These are phyloP conservation scores for Vachellia collinsii DNA, from an alignment of 306 rosid species.

Conservation along the genomic window DNA sequence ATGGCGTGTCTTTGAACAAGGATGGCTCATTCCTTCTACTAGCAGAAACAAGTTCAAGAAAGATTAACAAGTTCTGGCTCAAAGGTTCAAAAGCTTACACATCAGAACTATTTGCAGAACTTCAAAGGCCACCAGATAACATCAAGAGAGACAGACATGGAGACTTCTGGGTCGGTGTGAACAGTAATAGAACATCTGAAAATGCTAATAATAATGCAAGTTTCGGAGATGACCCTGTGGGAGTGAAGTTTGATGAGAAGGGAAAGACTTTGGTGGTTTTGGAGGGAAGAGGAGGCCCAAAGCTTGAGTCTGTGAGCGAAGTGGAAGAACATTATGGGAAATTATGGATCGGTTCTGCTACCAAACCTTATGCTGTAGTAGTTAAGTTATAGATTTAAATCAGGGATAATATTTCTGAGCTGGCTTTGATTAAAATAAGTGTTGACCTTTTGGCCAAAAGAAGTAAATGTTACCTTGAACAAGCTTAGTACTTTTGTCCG, in stretches of 20 bases:
- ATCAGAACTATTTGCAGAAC: background rate
- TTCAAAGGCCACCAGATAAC: background rate
- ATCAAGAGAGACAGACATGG: slow-evolving; percentile 39
- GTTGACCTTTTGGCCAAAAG: background rate
- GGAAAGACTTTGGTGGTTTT: slow-evolving; percentile 37
- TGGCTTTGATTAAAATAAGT: background rate
- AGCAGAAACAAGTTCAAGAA: background rate
- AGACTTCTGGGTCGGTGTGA: slow-evolving; percentile 60
- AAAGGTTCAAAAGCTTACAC: background rate
- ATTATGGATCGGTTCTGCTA: slow-evolving; percentile 8
- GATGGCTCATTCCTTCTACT: background rate
- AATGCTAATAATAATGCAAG: background rate
- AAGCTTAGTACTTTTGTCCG: no score
- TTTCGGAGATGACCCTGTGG: slow-evolving; percentile 46
- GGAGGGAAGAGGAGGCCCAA: slow-evolving; percentile 48
- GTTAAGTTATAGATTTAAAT: background rate
- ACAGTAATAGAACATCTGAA: slow-evolving; percentile 24
- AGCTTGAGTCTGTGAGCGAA: slow-evolving; percentile 48
- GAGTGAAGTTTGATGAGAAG: slow-evolving; percentile 39
- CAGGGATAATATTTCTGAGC: background rate
- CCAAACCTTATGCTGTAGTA: background rate
- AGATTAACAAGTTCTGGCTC: background rate
- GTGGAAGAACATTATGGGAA: slow-evolving; percentile 19
- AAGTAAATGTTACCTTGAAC: no score
- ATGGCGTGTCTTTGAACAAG: background rate